Evolutionary conservation across 2,329 filamentous ascomycete genomes (phyloP), one percentile per base, ranked within the genome.

Genomic region (Sarocladiaceae sp.): DNA sequence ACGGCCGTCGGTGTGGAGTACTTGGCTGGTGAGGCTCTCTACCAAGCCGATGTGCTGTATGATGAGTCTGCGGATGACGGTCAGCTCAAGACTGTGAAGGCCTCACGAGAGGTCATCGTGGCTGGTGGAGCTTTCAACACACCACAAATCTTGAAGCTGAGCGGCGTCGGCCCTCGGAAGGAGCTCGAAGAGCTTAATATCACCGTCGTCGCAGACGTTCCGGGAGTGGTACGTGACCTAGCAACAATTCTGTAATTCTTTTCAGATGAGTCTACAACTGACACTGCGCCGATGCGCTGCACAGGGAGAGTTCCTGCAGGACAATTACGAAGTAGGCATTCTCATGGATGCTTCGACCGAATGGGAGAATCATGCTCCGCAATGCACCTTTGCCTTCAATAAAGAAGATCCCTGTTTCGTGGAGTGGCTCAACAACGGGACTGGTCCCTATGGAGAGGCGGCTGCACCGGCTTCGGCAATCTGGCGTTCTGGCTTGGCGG

Each of bases 91-190:
- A 18, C 22, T 15, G 51, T 28, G 8, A 25, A 35, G 6, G 51
- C 51, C 7, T 22, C 12, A 17, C 35, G 26, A 18, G 79, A 83
- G 57, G 66, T 75, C 55, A 72, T 75, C 54, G 52, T 83, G 2
- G 71, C 77, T 0, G 75, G 73, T 2, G 80, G 80, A 8, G 67
- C 71, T 2, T 78, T 77, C 59, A 77, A 80, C 58, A 73, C 76
- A 0, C 78, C 79, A 0, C 76, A 81, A 53, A 62, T 80, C 5
- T 66, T 80, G 8, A 76, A 78, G 66, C 68, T 77, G 4, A 77
- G 74, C 39, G 77, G 77, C 2, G 52, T 71, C 26, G 77, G 77
- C 0, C 75, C 75, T 0, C 61, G 63, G 1, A 57, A 55, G 1
- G 68, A 76, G 37, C 64, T 79, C 1, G 55, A 66, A 15, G 61